Base-by-base conservation (phyloP, 1,284 basidiomycete species). In the Macrocystidia cucumis region DNA sequence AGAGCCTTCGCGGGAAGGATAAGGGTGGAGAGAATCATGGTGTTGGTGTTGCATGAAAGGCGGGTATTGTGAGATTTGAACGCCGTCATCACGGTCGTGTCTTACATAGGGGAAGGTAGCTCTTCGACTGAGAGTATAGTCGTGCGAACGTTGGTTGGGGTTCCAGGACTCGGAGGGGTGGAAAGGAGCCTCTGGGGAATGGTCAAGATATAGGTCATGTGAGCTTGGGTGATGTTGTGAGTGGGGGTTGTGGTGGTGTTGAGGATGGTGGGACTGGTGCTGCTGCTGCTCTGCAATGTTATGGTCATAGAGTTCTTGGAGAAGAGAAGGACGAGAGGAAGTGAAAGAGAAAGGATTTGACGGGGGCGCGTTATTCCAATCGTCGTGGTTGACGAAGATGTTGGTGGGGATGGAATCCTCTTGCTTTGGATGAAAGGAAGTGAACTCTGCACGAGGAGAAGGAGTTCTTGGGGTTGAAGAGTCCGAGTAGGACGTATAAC, bases 71-170 rank as follows among this genome's bases (percentile, higher is more conserved):
- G 69, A 69, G 21, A 65, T 57, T 34, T 61, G 53, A 40, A 63
- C 43, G 32, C 57, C 52, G 41, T 68, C 59, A 37, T 70, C 68
- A 39, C 69, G 67, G 56, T 85, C 81, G 40, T 79, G 74, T 25
- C 78, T 68, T 36, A 81, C 78, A 50, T 77, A 78, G 32, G 82
- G 81, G 56, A 74, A 85, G 2, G 82, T 84, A 4, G 77, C 76
- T 37, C 82, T 66, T 31, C 81, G 75, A 36, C 67, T 61, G 40
- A 73, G 66, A 27, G 62, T 52, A 45, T 70, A 65, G 35, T 71
- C 67, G 41, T 65, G 57, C n/a, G n/a, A n/a, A n/a, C n/a, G n/a
- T n/a, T n/a, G n/a, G 7, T 54, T 49, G 38, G 63, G 13, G 4
- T 12, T 18, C 29, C 29, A 30, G 9, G n/a, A 14, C 14, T 30